Evolutionary conservation across 2,329 filamentous ascomycete species (phyloP), one percentile per base, ranked within the genome.

Genomic region (Septoria petroselini): DNA sequence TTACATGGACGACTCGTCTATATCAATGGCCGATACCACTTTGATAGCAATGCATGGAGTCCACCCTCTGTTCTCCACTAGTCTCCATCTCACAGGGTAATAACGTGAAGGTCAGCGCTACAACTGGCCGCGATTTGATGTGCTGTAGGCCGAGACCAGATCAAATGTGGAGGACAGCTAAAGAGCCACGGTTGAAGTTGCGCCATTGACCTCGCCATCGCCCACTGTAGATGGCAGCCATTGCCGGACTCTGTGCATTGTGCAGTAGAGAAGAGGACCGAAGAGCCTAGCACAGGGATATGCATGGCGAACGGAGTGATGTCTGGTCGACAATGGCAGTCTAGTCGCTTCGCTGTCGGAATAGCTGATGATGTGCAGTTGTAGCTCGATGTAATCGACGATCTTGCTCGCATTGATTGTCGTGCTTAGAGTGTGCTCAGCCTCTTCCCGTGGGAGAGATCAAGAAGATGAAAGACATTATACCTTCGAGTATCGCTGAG

Each of bases 211-310:
- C 30, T 82, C 63, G 35, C 62, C 57, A 48, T 71, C 68, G 47
- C 84, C 85, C 1, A 82, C 80, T 5, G 81, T 81, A 39, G 88
- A 61, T 62, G 85, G 68, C 86, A 90, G 41, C 90, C 70, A 2
- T 75, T 71, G 18, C 76, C 73, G 58, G 81, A 70, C 7, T 70
- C 67, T 0, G 80, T 83, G 67, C 86, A 91, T 65, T 84, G 80
- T 11, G 82, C 76, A 19, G 65, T 56, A 2, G 63, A 60, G 47
- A 60, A 68, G 12, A 60, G 48, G 21, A 63, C 60, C 7, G 57
- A 61, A 48, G 63, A 61, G 17, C 65, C 65, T 5, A 63, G 63
- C 3, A 68, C 57, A 1, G 64, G 64, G 35, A 68, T 59, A 51
- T 67, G 67, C 33, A 57, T 34, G 11, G 58, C 64, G 29, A 65